Evolutionary conservation across 192 early-diverging fungal genomes (phyloP), one percentile per base, ranked within the genome.

Genomic region (Coemansia javaensis): DNA sequence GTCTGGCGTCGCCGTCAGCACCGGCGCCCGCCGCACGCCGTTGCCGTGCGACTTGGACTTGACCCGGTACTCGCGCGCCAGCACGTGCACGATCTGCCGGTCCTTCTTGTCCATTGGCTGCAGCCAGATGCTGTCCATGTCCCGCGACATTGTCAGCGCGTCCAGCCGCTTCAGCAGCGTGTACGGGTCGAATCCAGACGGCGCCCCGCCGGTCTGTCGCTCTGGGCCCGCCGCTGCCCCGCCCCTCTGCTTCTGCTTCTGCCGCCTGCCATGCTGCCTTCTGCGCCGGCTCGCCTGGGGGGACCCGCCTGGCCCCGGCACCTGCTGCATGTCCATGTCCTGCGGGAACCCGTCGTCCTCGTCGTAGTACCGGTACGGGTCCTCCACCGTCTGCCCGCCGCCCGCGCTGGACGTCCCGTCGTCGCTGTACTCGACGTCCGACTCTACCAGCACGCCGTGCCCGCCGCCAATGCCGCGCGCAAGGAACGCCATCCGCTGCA

Each of bases 31-130:
- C 28, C 39, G 51, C 9, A n/a, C 15, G 3, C 57, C 53, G 30
- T 25, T 56, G 43, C 69, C 69, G 5, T 73, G 56, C 16, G 69
- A 73, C 37, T 73, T 73, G 27, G 69, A 73, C 36, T 65, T 73
- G 15, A 73, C 22, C 24, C 48, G 43, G 50, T 65, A 73, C 42
- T 73, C 69, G 40, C 62, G 60, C 1, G 69, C 47, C 16, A 73
- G 37, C 9, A 73, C 35, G 23, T 73, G 69, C 20, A 65, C 62
- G 7, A 73, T 53, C 32, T 63, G 69, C 12, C 69, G 69, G 57
- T 65, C 69, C 16, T 46, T 51, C 27, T 50, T 59, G 62, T 61
- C 53, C 62, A 73, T 64, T 7, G 69, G 69, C 57, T 73, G 61
- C 28, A 73, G 52, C 57, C 62, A 73, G 42, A 73, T 45, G n/a